Evolutionary conservation across 2,329 filamentous ascomycete species (phyloP).

Genomic region (Geoglossum cookeanum): DNA sequence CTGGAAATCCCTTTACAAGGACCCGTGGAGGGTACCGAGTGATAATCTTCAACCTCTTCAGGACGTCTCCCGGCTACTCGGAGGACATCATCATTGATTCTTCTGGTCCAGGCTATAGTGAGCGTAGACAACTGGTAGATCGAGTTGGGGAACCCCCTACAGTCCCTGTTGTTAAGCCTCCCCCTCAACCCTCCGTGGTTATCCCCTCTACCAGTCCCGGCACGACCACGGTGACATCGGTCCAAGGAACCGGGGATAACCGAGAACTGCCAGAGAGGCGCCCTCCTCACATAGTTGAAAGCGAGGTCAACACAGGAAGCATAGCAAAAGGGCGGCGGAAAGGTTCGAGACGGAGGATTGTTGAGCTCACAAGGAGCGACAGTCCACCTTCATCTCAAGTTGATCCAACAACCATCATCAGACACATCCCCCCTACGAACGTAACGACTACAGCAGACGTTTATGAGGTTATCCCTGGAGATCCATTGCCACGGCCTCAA

Average conservation of each 20-base stretch:
- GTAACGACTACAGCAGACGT: neutral
- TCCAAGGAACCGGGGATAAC: neutral
- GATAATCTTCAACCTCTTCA: conserved; percentile 90
- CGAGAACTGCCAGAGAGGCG: neutral
- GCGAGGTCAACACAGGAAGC: conserved; percentile 34
- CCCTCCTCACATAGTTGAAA: conserved; percentile 21
- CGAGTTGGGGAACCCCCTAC: conserved; percentile 44
- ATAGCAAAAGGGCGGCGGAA: conserved; percentile 36
- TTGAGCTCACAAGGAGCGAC: conserved; percentile 34
- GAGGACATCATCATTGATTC: conserved; percentile 85
- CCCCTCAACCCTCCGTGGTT: neutral
- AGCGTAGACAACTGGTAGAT: conserved; percentile 69
- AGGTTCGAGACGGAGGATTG: conserved; percentile 41
- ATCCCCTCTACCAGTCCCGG: neutral
- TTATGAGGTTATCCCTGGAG: neutral
- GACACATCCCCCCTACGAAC: neutral
- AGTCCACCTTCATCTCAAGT: conserved; percentile 13
- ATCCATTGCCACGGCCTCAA: neutral
- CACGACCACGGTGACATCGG: neutral
- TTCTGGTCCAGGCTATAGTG: conserved; percentile 61
- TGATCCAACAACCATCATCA: conserved; percentile 7
- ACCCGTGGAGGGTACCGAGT: conserved; percentile 72
- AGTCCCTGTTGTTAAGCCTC: neutral
- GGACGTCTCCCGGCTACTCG: conserved; percentile 70
- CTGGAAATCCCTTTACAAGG: conserved; percentile 78